Percentiles rank a stretch among this genome's conserved stretches.
Evolutionary conservation across 2,329 filamentous ascomycete species (phyloP).

Genomic region (Fusarium sp.): DNA sequence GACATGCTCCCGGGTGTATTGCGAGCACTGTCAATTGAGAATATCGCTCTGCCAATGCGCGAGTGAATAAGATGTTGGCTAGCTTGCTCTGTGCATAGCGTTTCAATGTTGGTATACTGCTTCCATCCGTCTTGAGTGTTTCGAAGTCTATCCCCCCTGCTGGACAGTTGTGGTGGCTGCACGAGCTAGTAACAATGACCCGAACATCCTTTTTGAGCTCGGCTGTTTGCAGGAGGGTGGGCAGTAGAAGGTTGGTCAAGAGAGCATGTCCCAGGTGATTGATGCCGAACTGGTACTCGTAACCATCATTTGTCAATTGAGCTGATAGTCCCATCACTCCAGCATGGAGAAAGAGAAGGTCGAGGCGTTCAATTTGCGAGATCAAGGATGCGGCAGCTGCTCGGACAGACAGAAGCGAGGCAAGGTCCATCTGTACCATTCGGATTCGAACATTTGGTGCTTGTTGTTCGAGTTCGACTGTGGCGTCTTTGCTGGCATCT

Average conservation of each 20-base stretch:
- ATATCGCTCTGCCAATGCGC: neutral
- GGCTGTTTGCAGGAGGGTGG: neutral
- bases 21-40: neutral
- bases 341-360: neutral
- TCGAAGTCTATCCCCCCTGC: neutral
- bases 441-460: neutral
- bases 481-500: too few species aligned
- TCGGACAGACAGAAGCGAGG: neutral
- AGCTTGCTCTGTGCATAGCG: constrained; percentile 1
- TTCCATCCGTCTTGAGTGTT: neutral
- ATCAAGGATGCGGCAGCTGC: neutral
- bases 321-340: constrained; percentile 1
- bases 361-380: neutral
- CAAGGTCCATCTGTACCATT: neutral
- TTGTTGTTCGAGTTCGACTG: neutral
- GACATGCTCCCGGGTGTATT: neutral
- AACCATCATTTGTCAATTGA: neutral
- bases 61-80: neutral
- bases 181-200: neutral
- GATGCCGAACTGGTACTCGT: neutral
- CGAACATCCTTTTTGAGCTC: neutral
- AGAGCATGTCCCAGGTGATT: constrained; percentile 1
- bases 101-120: neutral
- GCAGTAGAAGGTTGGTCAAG: neutral
- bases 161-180: neutral